Evolutionary conservation across 768 basidiomycete genomes (phyloP).

Genomic region (Russula compacta): DNA sequence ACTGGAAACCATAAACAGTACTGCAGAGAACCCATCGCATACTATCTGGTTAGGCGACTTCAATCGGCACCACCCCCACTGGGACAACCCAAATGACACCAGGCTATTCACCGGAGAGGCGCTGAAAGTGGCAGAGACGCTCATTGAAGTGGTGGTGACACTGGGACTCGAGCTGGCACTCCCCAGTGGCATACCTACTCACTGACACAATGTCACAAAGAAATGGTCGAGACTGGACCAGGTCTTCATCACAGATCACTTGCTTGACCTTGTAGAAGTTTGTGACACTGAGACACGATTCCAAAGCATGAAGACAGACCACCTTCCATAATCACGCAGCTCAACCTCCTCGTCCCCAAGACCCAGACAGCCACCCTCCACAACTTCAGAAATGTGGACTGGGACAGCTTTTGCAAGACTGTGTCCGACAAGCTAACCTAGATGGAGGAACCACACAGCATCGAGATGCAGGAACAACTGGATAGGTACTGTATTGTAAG

Average conservation of each 20-base stretch:
- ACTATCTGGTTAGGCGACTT: neutral
- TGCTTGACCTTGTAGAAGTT: fast-evolving
- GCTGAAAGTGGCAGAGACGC: neutral
- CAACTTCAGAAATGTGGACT: neutral
- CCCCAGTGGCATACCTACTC: neutral
- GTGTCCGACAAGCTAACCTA: neutral
- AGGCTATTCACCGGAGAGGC: neutral
- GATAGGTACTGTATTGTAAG: neutral
- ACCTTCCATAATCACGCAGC: neutral
- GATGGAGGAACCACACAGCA: neutral
- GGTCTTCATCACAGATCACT: neutral
- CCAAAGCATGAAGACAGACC: neutral
- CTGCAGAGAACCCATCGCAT: no score
- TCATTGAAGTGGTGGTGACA: neutral
- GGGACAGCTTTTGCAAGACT: neutral
- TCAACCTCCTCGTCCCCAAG: neutral
- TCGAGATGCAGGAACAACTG: neutral
- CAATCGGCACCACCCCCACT: neutral
- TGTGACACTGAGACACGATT: neutral
- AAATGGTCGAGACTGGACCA: neutral
- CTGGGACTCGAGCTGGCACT: neutral
- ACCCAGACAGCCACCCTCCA: no score
- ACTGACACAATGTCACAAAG: neutral
- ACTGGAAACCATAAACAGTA: no score
- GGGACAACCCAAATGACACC: neutral